Evolutionary conservation across 1,139 yeast species (phyloP), one percentile per base, ranked within the genome.

Genomic region (Suhomyces wounanorum): DNA sequence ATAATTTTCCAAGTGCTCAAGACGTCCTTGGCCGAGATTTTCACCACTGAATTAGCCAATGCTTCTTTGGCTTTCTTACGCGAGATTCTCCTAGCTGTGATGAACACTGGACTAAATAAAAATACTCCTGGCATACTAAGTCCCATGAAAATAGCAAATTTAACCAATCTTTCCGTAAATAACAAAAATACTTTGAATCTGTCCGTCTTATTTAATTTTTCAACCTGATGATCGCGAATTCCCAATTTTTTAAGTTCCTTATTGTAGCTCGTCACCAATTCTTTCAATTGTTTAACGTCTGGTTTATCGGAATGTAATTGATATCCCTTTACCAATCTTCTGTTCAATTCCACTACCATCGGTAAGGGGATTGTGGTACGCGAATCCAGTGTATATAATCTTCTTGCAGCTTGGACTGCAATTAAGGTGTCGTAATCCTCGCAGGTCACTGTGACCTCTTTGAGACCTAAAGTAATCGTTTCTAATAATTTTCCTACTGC

Each of bases 401-500:
- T 78, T 68, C 97, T 81, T 23, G 95, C 96, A 3, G 97, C 96
- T 68, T 94, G 99, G 45, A 92, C 85, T 21, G 89, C 89, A 85
- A 91, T 88, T 51, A 94, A 74, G 8, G 97, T 90, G 58, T 92
- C 98, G 69, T 85, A 94, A 66, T 94, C 98, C 28, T 91, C 87
- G 64, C 96, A 89, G 14, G 92, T 86, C 3, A 92, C 96, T 2
- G 98, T 92, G 26, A 92, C 98, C 3, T 96, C 85, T 60, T 85
- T 85, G 55, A 94, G 76, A 25, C 94, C 90, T 53, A 85, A 82
- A 3, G 94, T 84, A 43, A 92, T 81, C 23, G 79, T 76, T 30
- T 86, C 88, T 59, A 94, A 73, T 38, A 92, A 72, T 49, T 84
- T 83, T 49, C 57, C 54, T 16, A 65, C 61, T 1, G 64, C 57